Evolutionary conservation across 2,329 filamentous ascomycete species (phyloP), one percentile per base, ranked within the genome.

Genomic region (Colletotrichum gigasporum): DNA sequence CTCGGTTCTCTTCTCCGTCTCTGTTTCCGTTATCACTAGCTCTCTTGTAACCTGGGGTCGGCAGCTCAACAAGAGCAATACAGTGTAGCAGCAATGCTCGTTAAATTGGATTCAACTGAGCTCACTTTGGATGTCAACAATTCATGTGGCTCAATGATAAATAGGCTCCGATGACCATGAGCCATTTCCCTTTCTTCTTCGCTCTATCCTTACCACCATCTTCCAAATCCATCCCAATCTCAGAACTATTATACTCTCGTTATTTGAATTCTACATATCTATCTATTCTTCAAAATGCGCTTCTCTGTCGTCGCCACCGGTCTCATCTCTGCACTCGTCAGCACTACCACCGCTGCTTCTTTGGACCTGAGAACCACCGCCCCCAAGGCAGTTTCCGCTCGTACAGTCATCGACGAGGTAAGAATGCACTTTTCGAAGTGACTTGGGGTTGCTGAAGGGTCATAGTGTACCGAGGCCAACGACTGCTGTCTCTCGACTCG

Each of bases 401-500:
- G 51, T 7, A 54, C 51, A 4, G 37, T 54, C 16, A 34, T 54
- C 12, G 51, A 54, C 11, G 51, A 54, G 18, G 51, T 54, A 34
- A 34, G 16, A 14, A 7, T 7, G 35, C 5, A 35, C 10, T 32
- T 26, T 24, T 4, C 2, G 8, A n/a, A 6, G 6, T 14, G 4
- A 1, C 9, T 20, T 9, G 1, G 4, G 3, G 9, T 34, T 14
- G n/a, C 45, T 22, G 5, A 12, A 4, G 14, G 14, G 22, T 3
- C 8, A 14, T 10, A 53, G 51, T 55, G 51, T 18, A 55, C 51
- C 12, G 37, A n/a, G 7, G 37, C 22, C 16, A 55, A 45, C 26
- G 51, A 55, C 28, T 55, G 51, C 37, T 55, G 51, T 18, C 34
- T 55, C 28, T 55, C 51, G 5, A 45, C 39, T 12, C 24, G 20